Base-by-base conservation (phyloP, 352 stramenopile species). In the Phytopythium ostracodes region DNA sequence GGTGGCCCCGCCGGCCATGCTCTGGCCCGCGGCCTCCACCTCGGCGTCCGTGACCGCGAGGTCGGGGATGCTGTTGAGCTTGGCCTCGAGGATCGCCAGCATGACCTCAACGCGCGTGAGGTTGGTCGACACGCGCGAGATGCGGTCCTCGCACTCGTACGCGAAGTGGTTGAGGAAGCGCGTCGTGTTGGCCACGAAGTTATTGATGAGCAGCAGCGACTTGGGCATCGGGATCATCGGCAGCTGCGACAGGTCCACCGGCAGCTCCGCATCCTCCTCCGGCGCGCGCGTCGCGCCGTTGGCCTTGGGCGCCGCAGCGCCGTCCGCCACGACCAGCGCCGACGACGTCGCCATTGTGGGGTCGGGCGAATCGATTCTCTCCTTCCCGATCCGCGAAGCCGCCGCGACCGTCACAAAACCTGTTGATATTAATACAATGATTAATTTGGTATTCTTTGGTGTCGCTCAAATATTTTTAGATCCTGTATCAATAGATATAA, bases 111-210 rank as follows among this genome's bases (percentile, higher is more conserved):
- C 81, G 47, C 82, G 76, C 52, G 83, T 92, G 58, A 96, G 76
- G 59, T 83, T 88, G 35, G 74, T 76, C 25, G 83, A 89, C 40
- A 94, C 83, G 54, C 68, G 72, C 44, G 73, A 60, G 54, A 96
- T 87, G 31, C 85, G 83, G 58, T 92, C 84, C 65, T 96, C 87
- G 73, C 84, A 93, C 57, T 92, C 79, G 69, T 87, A 68, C 25
- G 82, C 80, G 64, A 96, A 94, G 63, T 92, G 82, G 67, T 96
- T 96, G 51, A 96, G 70, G 70, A 96, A 96, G 22, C 82, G 77
- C 65, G 83, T 91, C 20, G 83, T 93, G 72, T 94, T 96, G 55
- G 81, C 71, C 46, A 92, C 81, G 59, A 96, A 96, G 63, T 96
- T 94, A 72, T 88, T 96, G 60, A 96, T 68, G 12, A 96, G 77